Evolutionary conservation across 192 early-diverging fungal genomes (phyloP).

Genomic region (Umbelopsis ramanniana): DNA sequence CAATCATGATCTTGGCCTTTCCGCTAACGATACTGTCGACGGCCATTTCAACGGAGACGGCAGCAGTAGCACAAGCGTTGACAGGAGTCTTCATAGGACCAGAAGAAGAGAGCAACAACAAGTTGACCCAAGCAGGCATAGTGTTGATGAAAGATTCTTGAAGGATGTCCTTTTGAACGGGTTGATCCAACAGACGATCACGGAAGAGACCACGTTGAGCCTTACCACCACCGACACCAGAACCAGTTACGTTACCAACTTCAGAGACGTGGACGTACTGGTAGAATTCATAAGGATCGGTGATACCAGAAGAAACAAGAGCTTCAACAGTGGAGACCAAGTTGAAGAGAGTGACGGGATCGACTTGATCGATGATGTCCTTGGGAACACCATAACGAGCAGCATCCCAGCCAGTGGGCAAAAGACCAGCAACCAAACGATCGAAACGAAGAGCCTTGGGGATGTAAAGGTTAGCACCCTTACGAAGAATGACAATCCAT

Average conservation of each 20-base stretch:
- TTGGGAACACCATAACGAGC: slow-evolving; percentile 90
- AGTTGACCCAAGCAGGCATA: slow-evolving; percentile 96
- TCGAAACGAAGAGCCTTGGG: slow-evolving; percentile 94
- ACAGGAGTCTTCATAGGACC: slow-evolving; percentile 94
- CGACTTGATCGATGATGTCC: slow-evolving; percentile 91
- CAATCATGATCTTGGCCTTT: slow-evolving; percentile 92
- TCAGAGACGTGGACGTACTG: slow-evolving; percentile 95
- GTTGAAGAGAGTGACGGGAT: slow-evolving; percentile 88
- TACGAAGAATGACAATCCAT: slow-evolving; percentile 80
- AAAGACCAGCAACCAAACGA: slow-evolving; percentile 88
- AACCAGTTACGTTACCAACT: slow-evolving; percentile 89
- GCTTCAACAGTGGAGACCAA: slow-evolving; percentile 93
- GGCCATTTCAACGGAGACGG: slow-evolving; percentile 89
- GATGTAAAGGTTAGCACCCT: slow-evolving; percentile 86
- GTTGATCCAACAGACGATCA: slow-evolving; percentile 78
- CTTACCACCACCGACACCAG: slow-evolving; percentile 87
- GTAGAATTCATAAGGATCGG: slow-evolving; percentile 97
- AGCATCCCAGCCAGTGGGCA: slow-evolving; percentile 95
- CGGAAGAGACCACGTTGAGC: slow-evolving; percentile 81
- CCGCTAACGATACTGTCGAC: slow-evolving; percentile 87
- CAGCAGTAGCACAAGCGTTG: slow-evolving; percentile 92
- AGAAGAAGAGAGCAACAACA: slow-evolving; percentile 90
- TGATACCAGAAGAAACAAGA: slow-evolving; percentile 86
- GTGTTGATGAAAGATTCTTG: slow-evolving; percentile 98
- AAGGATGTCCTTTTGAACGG: slow-evolving; percentile 88